These are phyloP conservation scores for Cantharellus cinnabarinus DNA, from an alignment of 768 basidiomycete genomes.

Conservation along the genomic window DNA sequence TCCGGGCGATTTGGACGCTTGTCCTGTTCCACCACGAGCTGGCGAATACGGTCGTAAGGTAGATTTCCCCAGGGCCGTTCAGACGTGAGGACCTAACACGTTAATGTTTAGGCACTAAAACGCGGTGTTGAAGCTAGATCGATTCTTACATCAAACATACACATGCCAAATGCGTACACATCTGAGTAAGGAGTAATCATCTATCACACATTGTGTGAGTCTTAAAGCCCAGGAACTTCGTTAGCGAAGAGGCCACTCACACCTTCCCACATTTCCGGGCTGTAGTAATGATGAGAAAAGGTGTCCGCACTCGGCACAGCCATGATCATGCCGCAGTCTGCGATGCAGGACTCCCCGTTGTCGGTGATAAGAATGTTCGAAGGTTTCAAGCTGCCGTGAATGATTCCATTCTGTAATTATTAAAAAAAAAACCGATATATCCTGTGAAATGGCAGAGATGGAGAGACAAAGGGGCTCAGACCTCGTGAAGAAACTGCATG, in stretches of 20 bases:
- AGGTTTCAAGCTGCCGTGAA: slow-evolving; percentile 6
- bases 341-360: slow-evolving; percentile 2
- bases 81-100: neutral
- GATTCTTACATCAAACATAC: neutral
- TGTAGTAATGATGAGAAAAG: slow-evolving; percentile 2
- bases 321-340: slow-evolving; percentile 3
- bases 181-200: neutral
- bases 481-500: slow-evolving; percentile 4
- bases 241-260: neutral
- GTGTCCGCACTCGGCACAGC: neutral
- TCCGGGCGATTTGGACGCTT: slow-evolving; percentile 5
- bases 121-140: neutral
- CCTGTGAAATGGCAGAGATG: neutral
- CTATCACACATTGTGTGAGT: neutral
- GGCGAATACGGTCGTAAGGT: slow-evolving; percentile 2
- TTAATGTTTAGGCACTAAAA: neutral
- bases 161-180: neutral
- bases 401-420: neutral
- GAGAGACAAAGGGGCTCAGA: neutral
- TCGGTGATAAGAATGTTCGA: slow-evolving; percentile 4
- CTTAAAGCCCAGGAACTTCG: neutral
- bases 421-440: neutral
- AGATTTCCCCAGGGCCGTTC: slow-evolving; percentile 3
- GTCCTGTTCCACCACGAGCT: slow-evolving; percentile 3
- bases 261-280: slow-evolving; percentile 8